Base-by-base conservation (phyloP, 2,329 filamentous ascomycete species). In the Diaporthe vaccinii region DNA sequence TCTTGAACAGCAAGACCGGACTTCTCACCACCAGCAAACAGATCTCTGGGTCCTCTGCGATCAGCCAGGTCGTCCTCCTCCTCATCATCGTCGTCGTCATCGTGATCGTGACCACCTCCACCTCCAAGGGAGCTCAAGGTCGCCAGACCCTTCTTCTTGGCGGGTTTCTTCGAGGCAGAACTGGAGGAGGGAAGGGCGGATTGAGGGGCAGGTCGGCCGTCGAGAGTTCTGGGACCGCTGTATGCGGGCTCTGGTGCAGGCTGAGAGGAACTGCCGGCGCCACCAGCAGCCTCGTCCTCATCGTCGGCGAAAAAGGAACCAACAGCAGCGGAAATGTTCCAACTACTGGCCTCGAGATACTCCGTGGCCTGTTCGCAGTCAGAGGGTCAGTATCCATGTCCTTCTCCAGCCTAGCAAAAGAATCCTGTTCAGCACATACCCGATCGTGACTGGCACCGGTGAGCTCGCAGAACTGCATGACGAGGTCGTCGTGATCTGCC, bases 1-100 rank as follows among this genome's bases (percentile, higher is more conserved):
- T 93, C 92, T 80, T 93, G 91, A 34, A 93, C 90, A 31, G 92
- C 92, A 61, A 93, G 83, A 0, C 91, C 92, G 41, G 94, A 96
- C 88, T 97, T 97, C 85, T 96, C 95, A 46, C 95, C 95, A 70
- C 95, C 95, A 28, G 95, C 93, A 83, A 96, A 97, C 77, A 96
- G 86, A 80, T 97, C 94, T 76, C 91, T 86, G 9, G 88, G 87
- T 36, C 88, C 87, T 77, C 91, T 89, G 49, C 90, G 87, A 39
- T 92, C 90, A 1, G 92, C 87, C 2, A 89, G 85, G 3, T 89
- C 86, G 1, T 88, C 86, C 34, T 88, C 85, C 10, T 89, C 86
- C n/a, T 90, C 86, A 22, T 92, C 89, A 4, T 90, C 88, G n/a
- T 93, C 89, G 70, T 91, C 89, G 25, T 90, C 87, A 39, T 89